Evolutionary conservation across 2,329 filamentous ascomycete species (phyloP).

Genomic region (Cladophialophora psammophila): DNA sequence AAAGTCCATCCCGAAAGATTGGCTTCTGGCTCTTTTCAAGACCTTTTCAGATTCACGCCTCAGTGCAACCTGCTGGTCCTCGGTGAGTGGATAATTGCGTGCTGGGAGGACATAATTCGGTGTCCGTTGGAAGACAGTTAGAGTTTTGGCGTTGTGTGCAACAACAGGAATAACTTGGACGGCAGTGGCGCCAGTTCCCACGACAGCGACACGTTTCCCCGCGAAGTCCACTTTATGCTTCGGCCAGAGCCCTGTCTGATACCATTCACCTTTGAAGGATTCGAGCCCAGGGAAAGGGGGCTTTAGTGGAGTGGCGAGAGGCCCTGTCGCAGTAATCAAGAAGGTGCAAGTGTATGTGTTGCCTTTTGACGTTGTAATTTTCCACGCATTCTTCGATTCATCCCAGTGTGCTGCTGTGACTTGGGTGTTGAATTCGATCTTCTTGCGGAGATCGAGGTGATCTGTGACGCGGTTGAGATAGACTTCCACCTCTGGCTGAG

Average conservation of each 20-base stretch:
- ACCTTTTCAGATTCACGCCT: slow-evolving; percentile 34
- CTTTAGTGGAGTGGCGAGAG: slow-evolving; percentile 56
- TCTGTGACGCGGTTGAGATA: slow-evolving; percentile 59
- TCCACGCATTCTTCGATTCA: slow-evolving; percentile 50
- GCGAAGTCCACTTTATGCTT: slow-evolving; percentile 51
- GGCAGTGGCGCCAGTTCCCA: slow-evolving; percentile 67
- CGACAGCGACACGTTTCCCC: slow-evolving; percentile 66
- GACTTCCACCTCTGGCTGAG: slow-evolving; percentile 49
- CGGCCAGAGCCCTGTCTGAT: slow-evolving; percentile 69
- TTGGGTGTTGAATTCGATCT: slow-evolving; percentile 54
- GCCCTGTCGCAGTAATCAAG: slow-evolving; percentile 57
- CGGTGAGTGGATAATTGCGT: slow-evolving; percentile 24
- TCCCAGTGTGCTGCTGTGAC: slow-evolving; percentile 53
- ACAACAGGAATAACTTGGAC: slow-evolving; percentile 47
- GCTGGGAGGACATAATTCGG: slow-evolving; percentile 58
- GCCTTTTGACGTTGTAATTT: slow-evolving; percentile 52
- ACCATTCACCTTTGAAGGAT: slow-evolving; percentile 65
- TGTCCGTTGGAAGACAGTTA: slow-evolving; percentile 65
- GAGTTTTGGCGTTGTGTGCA: slow-evolving; percentile 30
- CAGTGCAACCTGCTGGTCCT: slow-evolving; percentile 44
- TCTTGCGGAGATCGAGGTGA: slow-evolving; percentile 53
- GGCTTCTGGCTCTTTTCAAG: slow-evolving; percentile 43
- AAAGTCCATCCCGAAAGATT: slow-evolving; percentile 43
- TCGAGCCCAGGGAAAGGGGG: slow-evolving; percentile 66
- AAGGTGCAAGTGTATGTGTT: slow-evolving; percentile 49